phyloP scores from a whole-genome alignment of 768 basidiomycete genomes.

The Boletus subparvulus region DNA sequence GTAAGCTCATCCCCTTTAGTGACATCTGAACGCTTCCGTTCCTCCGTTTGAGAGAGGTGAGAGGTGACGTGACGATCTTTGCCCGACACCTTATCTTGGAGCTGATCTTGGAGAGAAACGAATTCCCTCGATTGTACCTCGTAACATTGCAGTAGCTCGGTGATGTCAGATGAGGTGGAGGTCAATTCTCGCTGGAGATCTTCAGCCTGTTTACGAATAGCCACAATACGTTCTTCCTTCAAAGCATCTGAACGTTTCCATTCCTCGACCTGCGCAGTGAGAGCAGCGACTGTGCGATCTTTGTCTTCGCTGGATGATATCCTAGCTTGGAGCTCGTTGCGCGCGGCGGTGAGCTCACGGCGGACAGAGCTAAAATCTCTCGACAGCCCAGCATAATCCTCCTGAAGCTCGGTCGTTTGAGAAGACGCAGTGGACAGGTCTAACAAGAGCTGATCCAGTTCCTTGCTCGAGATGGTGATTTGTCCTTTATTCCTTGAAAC shows the following conservation, averaged over 20 bases:
- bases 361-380: background rate
- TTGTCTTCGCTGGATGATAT: too few relatives aligned
- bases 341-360: too few relatives aligned
- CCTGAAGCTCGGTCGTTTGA: background rate
- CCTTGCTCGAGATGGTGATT: constrained; percentile 1
- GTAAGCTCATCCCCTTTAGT: background rate
- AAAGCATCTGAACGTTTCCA: background rate
- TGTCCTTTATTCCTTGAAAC: too few relatives aligned
- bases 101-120: background rate
- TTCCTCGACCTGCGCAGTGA: background rate
- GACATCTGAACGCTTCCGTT: background rate
- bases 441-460: constrained; percentile 5
- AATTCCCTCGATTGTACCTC: background rate
- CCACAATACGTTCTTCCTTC: background rate
- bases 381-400: background rate
- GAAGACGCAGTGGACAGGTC: constrained; percentile 1
- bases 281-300: background rate
- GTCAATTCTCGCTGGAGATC: background rate
- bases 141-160: background rate
- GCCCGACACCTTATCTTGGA: background rate
- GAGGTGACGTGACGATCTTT: background rate
- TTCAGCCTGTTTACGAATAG: background rate
- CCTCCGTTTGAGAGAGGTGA: background rate
- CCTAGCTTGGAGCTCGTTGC: too few relatives aligned
- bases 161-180: too few relatives aligned